Conservation (phyloP, 1,139 yeast genomes). For the Debaryomyces fabryi region DNA sequence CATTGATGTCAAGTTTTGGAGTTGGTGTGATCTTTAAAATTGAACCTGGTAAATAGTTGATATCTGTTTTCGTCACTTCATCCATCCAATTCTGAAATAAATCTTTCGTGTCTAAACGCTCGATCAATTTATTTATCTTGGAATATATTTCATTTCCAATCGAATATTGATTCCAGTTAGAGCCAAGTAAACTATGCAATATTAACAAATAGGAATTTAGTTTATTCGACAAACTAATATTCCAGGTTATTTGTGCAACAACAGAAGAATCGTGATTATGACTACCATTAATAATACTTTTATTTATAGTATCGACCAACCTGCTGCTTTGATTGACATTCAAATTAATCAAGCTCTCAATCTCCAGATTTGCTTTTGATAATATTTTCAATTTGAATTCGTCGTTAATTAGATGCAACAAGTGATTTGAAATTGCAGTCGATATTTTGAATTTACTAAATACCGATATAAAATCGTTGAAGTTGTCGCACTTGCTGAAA, state of each 20-base stretch:
- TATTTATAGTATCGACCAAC: neutral
- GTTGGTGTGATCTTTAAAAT: constrained; percentile 35
- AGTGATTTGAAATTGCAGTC: constrained; percentile 17
- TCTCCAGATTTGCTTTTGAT: constrained; percentile 32
- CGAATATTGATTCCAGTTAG: constrained; percentile 74
- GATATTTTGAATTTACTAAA: constrained; percentile 26
- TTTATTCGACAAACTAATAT: constrained; percentile 24
- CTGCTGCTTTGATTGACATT: constrained; percentile 6
- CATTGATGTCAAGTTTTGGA: constrained; percentile 21
- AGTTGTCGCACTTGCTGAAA: constrained; percentile 29
- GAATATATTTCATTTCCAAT: constrained; percentile 66
- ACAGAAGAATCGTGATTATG: constrained; percentile 5
- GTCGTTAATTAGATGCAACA: constrained; percentile 36
- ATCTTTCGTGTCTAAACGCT: constrained; percentile 46
- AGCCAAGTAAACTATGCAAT: constrained; percentile 52
- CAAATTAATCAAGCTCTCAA: constrained; percentile 20
- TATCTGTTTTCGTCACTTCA: constrained; percentile 13
- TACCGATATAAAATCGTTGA: constrained; percentile 35
- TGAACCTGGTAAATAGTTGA: constrained; percentile 23
- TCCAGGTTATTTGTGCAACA: constrained; percentile 23
- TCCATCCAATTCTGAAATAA: constrained; percentile 54
- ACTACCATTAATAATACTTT: neutral
- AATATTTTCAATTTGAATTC: constrained; percentile 38
- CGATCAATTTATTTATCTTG: constrained; percentile 49
- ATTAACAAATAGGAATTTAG: constrained; percentile 23